phyloP scores from a whole-genome alignment of 768 basidiomycete genomes.

The Mycena vulgaris region DNA sequence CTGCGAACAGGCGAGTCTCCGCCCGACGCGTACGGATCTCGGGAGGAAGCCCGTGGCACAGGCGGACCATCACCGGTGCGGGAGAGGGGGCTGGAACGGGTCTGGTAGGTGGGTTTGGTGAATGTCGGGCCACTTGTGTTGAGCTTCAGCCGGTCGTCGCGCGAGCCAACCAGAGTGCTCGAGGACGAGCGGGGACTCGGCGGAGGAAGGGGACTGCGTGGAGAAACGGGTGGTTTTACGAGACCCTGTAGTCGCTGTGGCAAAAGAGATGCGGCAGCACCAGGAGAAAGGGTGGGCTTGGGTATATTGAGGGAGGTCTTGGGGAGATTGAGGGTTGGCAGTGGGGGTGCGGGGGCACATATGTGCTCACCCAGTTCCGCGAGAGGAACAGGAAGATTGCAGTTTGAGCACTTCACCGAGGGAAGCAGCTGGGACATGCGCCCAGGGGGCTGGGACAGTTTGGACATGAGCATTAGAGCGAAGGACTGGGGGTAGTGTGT shows the following conservation, averaged over 20 bases:
- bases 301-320: constrained; percentile 52
- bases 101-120: constrained; percentile 43
- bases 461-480: constrained; percentile 45
- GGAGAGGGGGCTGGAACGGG: constrained; percentile 54
- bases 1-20: constrained; percentile 42
- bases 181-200: constrained; percentile 18
- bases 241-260: constrained; percentile 67
- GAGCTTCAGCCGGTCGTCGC: constrained; percentile 50
- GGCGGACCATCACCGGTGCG: constrained; percentile 36
- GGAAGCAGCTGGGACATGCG: constrained; percentile 86
- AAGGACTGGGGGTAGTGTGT: constrained; percentile 31
- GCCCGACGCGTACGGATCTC: constrained; percentile 32
- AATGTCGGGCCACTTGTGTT: constrained; percentile 45
- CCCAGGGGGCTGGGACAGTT: constrained; percentile 47
- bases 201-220: constrained; percentile 29
- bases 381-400: constrained; percentile 79
- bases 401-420: constrained; percentile 88
- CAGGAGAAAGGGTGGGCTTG: constrained; percentile 56
- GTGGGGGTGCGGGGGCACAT: constrained; percentile 69
- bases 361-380: constrained; percentile 83
- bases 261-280: constrained; percentile 60
- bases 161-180: constrained; percentile 33
- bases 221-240: constrained; percentile 45
- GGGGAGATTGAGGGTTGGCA: constrained; percentile 55
- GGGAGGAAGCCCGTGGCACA: constrained; percentile 27